Conservation (phyloP, 352 stramenopile species). For the Phytophthora tentaculata region DNA sequence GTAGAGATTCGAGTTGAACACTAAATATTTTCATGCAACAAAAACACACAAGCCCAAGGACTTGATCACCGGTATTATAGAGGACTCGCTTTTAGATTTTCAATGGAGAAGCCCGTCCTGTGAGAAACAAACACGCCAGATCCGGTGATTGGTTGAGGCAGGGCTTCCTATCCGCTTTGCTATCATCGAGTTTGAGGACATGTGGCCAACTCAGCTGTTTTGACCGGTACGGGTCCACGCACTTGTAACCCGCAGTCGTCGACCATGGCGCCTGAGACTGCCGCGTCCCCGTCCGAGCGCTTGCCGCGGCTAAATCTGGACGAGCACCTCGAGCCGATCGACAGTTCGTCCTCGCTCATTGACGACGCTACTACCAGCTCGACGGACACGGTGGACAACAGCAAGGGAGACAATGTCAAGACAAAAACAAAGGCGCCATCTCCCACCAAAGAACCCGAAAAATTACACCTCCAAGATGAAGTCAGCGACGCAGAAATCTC, state of each 20-base stretch:
- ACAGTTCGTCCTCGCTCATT: slow-evolving; percentile 3
- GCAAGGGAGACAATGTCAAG: slow-evolving; percentile 13
- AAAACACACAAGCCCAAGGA: too few relatives aligned
- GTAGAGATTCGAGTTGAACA: too few relatives aligned
- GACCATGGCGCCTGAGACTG: slow-evolving; percentile 21
- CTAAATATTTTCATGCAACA: too few relatives aligned
- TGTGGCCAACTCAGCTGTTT: slow-evolving; percentile 20
- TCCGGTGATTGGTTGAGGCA: slow-evolving; percentile 15
- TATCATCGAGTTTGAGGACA: slow-evolving; percentile 25
- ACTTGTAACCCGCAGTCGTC: slow-evolving; percentile 12
- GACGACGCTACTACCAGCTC: slow-evolving; percentile 9
- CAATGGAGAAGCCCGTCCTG: neutral
- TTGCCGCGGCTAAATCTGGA: slow-evolving; percentile 31
- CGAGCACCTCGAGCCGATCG: slow-evolving; percentile 16
- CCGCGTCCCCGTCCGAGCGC: slow-evolving; percentile 17
- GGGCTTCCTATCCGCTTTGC: slow-evolving; percentile 28
- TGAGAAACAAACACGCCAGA: slow-evolving; percentile 15
- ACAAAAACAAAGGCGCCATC: slow-evolving; percentile 5
- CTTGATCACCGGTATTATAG: too few relatives aligned
- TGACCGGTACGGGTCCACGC: neutral
- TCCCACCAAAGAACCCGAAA: slow-evolving; percentile 11
- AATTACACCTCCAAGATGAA: slow-evolving; percentile 4
- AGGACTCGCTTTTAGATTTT: too few relatives aligned
- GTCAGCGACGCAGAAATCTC: slow-evolving; percentile 29
- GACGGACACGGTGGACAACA: slow-evolving; percentile 8